Evolutionary conservation across 768 basidiomycete genomes (phyloP), one percentile per base, ranked within the genome.

Genomic region (Leccinum barrowsii): DNA sequence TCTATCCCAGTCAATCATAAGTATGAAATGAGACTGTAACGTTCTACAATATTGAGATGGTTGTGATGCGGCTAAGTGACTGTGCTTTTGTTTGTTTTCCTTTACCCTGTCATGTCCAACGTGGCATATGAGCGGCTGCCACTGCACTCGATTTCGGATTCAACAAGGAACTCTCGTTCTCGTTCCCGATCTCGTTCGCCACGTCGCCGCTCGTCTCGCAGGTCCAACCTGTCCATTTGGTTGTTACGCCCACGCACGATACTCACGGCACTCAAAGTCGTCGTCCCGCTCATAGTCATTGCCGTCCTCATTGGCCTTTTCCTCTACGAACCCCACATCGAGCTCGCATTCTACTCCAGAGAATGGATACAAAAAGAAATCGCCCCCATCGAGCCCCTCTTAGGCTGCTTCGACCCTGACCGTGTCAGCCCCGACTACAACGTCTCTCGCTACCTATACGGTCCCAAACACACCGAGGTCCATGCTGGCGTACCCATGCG

Each of bases 281-380:
- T 74, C 13, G 52, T 84, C n/a, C 77, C 78, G 8, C 57, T 74
- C 21, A 48, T 64, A 42, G 59, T 67, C 50, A 21, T 82, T 46
- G 60, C 78, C 59, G 55, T 85, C 26, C 59, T 84, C 26, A 64
- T 81, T n/a, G 78, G 77, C 0, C 73, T 85, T 52, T 80, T 82
- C 66, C 66, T 85, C 48, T 90, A 88, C 73, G 89, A 96, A 73
- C 83, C 91, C 3, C 93, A 97, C 73, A 75, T 97, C 65, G 94
- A 97, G 73, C 74, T 95, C 44, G 78, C 87, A 24, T 83, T 93
- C 66, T 94, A 92, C 74, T 78, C 80, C 32, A 82, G 88, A 26
- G 76, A 77, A 42, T 97, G 94, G 92, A 78, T 94, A 50, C 75
- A 80, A 42, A 71, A 76, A 44, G 89, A 94, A 64, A 82, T 96